These are phyloP conservation scores for Globisporangium cystogenes DNA, from an alignment of 352 stramenopile species.

Conservation along the genomic window DNA sequence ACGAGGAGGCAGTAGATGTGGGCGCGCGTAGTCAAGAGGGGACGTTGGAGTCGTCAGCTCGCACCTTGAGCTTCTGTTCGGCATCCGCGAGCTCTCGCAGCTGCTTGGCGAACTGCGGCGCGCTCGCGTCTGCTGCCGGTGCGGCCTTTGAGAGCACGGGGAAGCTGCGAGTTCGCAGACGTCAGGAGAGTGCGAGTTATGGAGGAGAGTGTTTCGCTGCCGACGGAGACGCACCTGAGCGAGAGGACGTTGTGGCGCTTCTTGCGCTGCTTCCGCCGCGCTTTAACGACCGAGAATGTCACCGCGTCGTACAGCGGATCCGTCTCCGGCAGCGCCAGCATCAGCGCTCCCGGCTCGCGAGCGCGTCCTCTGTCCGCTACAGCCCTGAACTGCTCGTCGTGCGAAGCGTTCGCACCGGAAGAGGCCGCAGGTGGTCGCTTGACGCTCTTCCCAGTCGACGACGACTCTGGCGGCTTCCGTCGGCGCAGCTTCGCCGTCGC, in stretches of 20 bases:
- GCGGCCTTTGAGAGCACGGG: slow-evolving; percentile 11
- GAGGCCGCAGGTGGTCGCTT: neutral
- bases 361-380: too few relatives aligned
- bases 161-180: slow-evolving; percentile 7
- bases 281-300: neutral
- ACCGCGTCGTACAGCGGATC: slow-evolving; percentile 4
- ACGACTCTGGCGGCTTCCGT: neutral
- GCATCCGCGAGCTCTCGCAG: slow-evolving; percentile 8
- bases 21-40: neutral
- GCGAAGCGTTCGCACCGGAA: too few relatives aligned
- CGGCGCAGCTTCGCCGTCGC: neutral
- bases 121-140: neutral
- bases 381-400: too few relatives aligned
- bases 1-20: neutral
- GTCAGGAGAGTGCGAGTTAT: too few relatives aligned
- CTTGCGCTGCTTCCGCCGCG: slow-evolving; percentile 1
- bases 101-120: slow-evolving; percentile 11
- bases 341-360: neutral
- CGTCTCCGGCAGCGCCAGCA: neutral
- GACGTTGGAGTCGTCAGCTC: neutral
- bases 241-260: slow-evolving; percentile 20
- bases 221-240: slow-evolving; percentile 19
- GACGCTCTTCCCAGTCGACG: neutral
- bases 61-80: slow-evolving; percentile 17
- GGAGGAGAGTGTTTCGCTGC: too few relatives aligned